Percentiles rank a stretch among this genome's conserved stretches.
Evolutionary conservation across 1,139 yeast species (phyloP).

Genomic region (Blastobotrys petasosporus): DNA sequence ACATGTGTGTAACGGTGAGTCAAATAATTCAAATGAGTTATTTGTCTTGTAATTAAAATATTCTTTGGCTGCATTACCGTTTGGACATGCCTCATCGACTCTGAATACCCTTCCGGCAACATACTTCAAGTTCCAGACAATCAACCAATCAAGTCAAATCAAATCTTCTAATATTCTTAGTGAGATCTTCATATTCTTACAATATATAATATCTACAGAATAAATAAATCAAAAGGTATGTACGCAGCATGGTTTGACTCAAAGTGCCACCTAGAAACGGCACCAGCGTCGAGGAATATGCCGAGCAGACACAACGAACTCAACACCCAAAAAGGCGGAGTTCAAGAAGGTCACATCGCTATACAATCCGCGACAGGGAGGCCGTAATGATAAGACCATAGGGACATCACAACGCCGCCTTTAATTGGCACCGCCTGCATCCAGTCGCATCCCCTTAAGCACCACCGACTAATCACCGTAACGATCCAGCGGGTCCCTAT

Average conservation of each 20-base stretch:
- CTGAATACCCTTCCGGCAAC: no score
- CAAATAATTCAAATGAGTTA: no score
- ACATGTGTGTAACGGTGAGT: no score
- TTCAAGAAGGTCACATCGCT: slow-evolving; percentile 32
- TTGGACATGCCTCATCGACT: no score
- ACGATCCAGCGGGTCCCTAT: slow-evolving; percentile 21
- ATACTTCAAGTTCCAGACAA: no score
- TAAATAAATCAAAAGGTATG: no score
- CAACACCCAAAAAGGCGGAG: slow-evolving; percentile 31
- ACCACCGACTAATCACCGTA: neutral
- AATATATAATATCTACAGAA: no score
- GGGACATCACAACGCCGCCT: slow-evolving; percentile 15
- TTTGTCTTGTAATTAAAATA: no score
- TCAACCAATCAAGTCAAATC: no score
- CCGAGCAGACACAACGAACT: slow-evolving; percentile 44
- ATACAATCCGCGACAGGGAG: slow-evolving; percentile 39
- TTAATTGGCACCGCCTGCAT: slow-evolving; percentile 10
- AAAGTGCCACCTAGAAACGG: slow-evolving; percentile 45
- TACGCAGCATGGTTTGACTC: slow-evolving; percentile 92
- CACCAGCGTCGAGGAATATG: slow-evolving; percentile 84
- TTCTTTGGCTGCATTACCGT: no score
- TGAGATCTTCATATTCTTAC: no score
- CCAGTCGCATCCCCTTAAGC: slow-evolving; percentile 10
- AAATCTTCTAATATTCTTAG: no score
- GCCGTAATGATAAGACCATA: slow-evolving; percentile 17